Conservation (phyloP, 352 stramenopile genomes). For the Phytophthora nicotianae region DNA sequence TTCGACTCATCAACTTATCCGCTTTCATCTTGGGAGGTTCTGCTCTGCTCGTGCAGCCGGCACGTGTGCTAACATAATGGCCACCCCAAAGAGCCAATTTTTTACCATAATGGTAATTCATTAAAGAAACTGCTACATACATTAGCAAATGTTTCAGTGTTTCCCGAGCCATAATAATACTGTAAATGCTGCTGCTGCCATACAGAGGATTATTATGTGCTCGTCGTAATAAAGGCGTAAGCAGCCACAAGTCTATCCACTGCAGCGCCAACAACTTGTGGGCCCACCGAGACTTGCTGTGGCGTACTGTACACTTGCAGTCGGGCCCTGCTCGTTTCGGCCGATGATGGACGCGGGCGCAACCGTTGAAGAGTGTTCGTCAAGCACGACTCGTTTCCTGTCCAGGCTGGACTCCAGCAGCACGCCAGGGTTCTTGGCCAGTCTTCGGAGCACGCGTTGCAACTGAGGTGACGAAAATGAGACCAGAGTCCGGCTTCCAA, state of each 20-base stretch:
- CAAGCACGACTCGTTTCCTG: slow-evolving; percentile 3
- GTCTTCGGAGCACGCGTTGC: too few relatives aligned
- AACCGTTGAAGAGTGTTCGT: slow-evolving; percentile 10
- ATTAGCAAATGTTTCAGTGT: too few relatives aligned
- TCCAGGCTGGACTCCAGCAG: too few relatives aligned
- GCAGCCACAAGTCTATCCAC: slow-evolving; percentile 1
- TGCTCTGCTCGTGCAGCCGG: neutral
- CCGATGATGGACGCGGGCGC: slow-evolving; percentile 5
- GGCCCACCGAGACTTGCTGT: slow-evolving; percentile 8
- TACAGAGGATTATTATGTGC: neutral
- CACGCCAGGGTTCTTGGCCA: slow-evolving; percentile 6
- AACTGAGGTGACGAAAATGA: slow-evolving; percentile 24
- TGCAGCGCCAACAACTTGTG: neutral
- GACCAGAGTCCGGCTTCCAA: slow-evolving; percentile 26
- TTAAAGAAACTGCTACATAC: too few relatives aligned
- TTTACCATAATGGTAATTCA: too few relatives aligned
- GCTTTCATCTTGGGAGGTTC: slow-evolving; percentile 19
- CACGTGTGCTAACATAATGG: slow-evolving; percentile 12
- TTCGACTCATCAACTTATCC: slow-evolving; percentile 7
- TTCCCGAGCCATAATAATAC: too few relatives aligned
- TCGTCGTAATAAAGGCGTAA: neutral
- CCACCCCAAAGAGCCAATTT: too few relatives aligned
- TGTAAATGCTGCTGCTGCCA: too few relatives aligned
- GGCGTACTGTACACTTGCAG: neutral
- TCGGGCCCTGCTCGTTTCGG: slow-evolving; percentile 10